Base-by-base conservation (phyloP, 331 rosid genomes). In the Malus hybrid region DNA sequence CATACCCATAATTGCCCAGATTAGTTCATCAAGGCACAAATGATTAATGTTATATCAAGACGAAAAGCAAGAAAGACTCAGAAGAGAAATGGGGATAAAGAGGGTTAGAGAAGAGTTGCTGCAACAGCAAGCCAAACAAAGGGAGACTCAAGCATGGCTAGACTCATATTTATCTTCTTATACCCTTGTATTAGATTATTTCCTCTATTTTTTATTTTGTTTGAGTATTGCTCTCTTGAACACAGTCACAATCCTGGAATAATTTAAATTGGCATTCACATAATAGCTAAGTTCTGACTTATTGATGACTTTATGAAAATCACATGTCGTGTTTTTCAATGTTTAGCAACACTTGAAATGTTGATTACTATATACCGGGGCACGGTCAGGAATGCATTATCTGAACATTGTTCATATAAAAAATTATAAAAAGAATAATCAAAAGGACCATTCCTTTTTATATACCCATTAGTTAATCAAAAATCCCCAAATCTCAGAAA, bases 51-150 rank as follows among this genome's bases (percentile, higher is more conserved):
- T 9, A 39, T 39, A 9, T 39, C 44, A 39, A 0, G 12, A 39
- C 44, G 1, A 39, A 39, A 39, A 89, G 98, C 33, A 12, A 68
- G 98, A 93, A 80, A 89, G 95, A 74, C 10, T 81, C 82, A 93
- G 85, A 82, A 87, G 70, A 80, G 90, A 89, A 84, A 88, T 86
- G 19, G 96, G 89, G 93, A 78, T 93, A 74, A 82, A 83, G 80
- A 87, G 95, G 75, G 94, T 89, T 59, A 87, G 96, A 62, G 90
- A 89, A 73, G 87, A 93, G 65, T 83, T 93, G 8, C 73, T 91
- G 75, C 79, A 19, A 2, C 12, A 8, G 73, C 89, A 86, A 73
- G 91, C 92, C 64, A 80, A 69, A 55, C 87, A 75, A 74, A 85
- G 63, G 67, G 87, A 89, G 64, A 65, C 88, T 68, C 76, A 81